Conservation (phyloP, 306 rosid species). For the Carpinus fangiana region DNA sequence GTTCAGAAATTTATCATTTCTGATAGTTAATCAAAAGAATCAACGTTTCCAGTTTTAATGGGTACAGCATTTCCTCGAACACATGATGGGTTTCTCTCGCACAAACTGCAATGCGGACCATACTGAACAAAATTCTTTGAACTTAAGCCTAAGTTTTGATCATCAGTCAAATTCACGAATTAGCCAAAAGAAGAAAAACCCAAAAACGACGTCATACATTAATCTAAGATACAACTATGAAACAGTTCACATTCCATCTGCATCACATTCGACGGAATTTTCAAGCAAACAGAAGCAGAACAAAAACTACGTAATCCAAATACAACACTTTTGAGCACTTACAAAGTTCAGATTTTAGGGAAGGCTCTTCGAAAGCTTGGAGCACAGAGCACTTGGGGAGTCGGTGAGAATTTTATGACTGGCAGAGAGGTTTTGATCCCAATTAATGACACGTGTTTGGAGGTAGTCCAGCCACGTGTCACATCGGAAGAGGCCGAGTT, state of each 20-base stretch:
- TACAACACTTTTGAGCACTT: not conserved
- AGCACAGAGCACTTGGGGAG: not conserved
- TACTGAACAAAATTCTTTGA: not conserved
- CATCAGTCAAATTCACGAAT: not conserved
- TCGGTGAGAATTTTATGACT: not conserved
- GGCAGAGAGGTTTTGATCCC: not conserved
- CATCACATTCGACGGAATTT: not conserved
- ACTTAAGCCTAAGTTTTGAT: not conserved
- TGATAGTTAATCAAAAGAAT: not conserved
- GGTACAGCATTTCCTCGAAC: not conserved
- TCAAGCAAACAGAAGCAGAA: not conserved
- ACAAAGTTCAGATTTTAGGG: not conserved
- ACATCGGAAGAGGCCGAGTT: not conserved
- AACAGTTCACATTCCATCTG: not conserved
- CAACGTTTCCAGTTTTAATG: not conserved
- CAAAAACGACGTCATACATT: not conserved
- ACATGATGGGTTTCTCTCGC: not conserved
- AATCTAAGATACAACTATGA: not conserved
- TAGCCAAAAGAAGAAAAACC: not conserved
- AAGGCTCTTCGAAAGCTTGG: not conserved
- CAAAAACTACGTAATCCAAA: not conserved
- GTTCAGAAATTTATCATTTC: not conserved
- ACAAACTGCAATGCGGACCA: not conserved
- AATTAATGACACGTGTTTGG: not conserved
- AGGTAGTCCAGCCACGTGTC: not conserved